Percentiles rank a stretch among this genome's conserved stretches.
These are phyloP conservation scores for Wallacemonas sp. DNA, from an alignment of 208 protist species.

Conservation along the genomic window DNA sequence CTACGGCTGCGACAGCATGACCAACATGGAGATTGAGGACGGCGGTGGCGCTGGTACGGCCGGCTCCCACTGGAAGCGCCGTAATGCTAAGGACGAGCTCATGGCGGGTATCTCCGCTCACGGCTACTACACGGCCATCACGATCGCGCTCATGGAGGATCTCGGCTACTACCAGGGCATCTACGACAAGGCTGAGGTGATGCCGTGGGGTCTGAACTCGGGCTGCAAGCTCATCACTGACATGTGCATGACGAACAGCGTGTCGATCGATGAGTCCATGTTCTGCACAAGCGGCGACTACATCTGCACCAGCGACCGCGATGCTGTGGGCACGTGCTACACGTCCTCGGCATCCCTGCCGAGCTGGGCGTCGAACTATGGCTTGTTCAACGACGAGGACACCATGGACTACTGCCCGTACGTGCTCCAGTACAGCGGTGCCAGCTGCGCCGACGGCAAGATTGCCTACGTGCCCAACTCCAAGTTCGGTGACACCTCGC, in stretches of 20 bases:
- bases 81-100: slow-evolving; percentile 80
- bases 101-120: slow-evolving; percentile 51
- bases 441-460: slow-evolving; percentile 21
- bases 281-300: slow-evolving; percentile 31
- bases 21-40: slow-evolving; percentile 80
- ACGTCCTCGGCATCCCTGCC: background rate
- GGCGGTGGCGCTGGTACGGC: slow-evolving; percentile 40
- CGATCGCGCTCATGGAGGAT: slow-evolving; percentile 82
- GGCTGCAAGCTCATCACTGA: slow-evolving; percentile 60
- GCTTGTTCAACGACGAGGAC: slow-evolving; percentile 35
- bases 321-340: slow-evolving; percentile 29
- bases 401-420: slow-evolving; percentile 59
- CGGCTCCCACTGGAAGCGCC: slow-evolving; percentile 88
- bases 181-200: slow-evolving; percentile 60
- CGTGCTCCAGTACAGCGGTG: slow-evolving; percentile 21
- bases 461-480: slow-evolving; percentile 21
- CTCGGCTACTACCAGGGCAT: slow-evolving; percentile 79
- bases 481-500: slow-evolving; percentile 11
- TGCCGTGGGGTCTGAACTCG: slow-evolving; percentile 65
- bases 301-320: slow-evolving; percentile 29
- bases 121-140: slow-evolving; percentile 72
- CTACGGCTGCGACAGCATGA: slow-evolving; percentile 64
- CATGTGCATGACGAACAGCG: slow-evolving; percentile 40
- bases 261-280: slow-evolving; percentile 45
- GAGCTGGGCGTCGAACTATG: slow-evolving; percentile 29